Evolutionary conservation across 2,329 filamentous ascomycete genomes (phyloP).

Genomic region (Aspergillus neotritici): DNA sequence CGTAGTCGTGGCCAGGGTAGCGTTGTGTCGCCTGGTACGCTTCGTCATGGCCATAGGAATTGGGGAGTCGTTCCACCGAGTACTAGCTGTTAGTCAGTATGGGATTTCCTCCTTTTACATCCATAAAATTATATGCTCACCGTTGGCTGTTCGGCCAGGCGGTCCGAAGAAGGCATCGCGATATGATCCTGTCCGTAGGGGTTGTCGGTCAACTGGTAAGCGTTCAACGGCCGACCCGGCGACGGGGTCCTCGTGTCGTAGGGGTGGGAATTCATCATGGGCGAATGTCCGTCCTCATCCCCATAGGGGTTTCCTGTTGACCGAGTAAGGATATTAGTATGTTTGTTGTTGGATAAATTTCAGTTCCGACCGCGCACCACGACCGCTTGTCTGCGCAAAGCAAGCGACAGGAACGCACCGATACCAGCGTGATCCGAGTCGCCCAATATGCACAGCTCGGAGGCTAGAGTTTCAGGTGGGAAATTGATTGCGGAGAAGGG

Average conservation of each 20-base stretch:
- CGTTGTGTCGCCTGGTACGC: slow-evolving; percentile 51
- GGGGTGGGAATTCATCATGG: slow-evolving; percentile 51
- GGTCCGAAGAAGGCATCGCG: slow-evolving; percentile 68
- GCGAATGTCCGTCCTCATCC: slow-evolving; percentile 39
- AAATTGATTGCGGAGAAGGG: slow-evolving; percentile 17
- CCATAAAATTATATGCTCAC: too few species aligned
- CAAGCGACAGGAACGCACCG: background rate
- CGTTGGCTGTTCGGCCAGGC: slow-evolving; percentile 76
- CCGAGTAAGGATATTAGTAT: too few species aligned
- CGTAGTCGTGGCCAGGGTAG: slow-evolving; percentile 61
- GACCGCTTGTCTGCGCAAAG: too few species aligned
- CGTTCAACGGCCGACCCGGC: slow-evolving; percentile 66
- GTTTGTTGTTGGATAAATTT: too few species aligned
- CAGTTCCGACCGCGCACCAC: too few species aligned
- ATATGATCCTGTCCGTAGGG: slow-evolving; percentile 61
- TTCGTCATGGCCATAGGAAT: slow-evolving; percentile 59
- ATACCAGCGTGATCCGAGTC: too few species aligned
- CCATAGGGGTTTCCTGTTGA: slow-evolving; percentile 33
- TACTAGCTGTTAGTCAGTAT: slow-evolving; percentile 45
- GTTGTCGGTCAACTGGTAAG: slow-evolving; percentile 78
- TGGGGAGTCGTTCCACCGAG: slow-evolving; percentile 62
- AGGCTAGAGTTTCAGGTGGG: slow-evolving; percentile 16
- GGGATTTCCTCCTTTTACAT: background rate
- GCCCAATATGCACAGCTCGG: background rate
- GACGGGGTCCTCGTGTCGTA: slow-evolving; percentile 61